phyloP scores from a whole-genome alignment of 345 rosid species.

The Rhizophora mangle region DNA sequence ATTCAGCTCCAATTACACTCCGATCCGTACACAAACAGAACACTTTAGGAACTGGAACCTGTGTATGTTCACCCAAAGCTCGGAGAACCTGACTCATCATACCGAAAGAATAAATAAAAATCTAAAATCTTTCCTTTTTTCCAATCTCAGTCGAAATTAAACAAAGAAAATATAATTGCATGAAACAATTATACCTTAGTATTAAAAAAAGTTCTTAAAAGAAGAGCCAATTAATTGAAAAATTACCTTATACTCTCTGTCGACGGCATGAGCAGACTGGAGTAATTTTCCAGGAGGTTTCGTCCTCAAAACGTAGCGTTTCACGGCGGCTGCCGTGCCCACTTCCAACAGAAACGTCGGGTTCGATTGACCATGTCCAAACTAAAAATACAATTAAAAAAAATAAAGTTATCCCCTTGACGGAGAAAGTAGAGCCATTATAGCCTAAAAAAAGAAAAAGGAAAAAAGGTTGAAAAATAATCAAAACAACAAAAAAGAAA shows the following conservation, averaged over 20 bases:
- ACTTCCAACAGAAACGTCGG: conserved; percentile 80
- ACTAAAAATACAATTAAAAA: conserved; percentile 32
- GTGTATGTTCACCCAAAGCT: conserved; percentile 71
- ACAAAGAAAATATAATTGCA: neutral
- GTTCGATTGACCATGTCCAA: conserved; percentile 95
- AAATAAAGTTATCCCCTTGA: neutral
- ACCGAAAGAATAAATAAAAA: neutral
- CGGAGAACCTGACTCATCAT: conserved; percentile 51
- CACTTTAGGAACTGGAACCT: conserved; percentile 85
- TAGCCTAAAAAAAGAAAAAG: neutral
- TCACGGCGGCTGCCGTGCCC: conserved; percentile 42
- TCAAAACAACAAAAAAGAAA: too few species aligned
- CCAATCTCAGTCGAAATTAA: neutral
- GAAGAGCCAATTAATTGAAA: neutral
- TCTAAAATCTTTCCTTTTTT: too few species aligned
- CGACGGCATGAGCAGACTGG: conserved; percentile 87
- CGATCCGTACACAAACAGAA: conserved; percentile 74
- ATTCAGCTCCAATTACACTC: conserved; percentile 46
- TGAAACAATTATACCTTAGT: neutral
- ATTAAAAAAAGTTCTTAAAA: too few species aligned
- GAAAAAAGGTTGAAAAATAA: too few species aligned
- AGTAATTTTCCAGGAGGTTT: conserved; percentile 83
- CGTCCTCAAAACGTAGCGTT: conserved; percentile 90
- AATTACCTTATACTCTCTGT: conserved; percentile 70
- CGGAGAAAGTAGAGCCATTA: neutral